Percentiles rank a stretch among this genome's conserved stretches.
phyloP scores from a whole-genome alignment of 148 eudicot genomes.

The Rhododendron ferrugineum region DNA sequence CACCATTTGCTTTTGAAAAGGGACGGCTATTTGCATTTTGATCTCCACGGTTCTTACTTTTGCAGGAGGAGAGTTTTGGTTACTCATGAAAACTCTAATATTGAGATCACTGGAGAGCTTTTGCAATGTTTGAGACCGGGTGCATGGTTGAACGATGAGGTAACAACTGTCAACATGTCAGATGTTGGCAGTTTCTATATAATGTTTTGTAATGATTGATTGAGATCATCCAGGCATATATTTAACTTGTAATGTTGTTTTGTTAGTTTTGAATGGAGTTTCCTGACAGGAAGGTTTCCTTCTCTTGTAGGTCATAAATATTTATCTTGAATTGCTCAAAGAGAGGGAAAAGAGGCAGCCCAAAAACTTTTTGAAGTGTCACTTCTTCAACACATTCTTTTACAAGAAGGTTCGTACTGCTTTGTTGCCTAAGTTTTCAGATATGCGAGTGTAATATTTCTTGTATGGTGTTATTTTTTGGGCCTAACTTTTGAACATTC shows the following conservation, averaged over 20 bases:
- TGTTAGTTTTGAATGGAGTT: background rate
- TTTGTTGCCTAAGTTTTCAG: background rate
- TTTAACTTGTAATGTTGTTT: conserved; percentile 6
- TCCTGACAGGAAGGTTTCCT: conserved; percentile 8
- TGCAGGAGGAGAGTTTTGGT: conserved; percentile 66
- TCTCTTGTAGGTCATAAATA: conserved; percentile 71
- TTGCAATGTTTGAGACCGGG: conserved; percentile 77
- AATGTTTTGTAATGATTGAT: background rate
- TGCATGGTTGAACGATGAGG: conserved; percentile 96
- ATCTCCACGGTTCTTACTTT: conserved; percentile 1
- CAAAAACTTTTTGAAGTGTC: conserved; percentile 76
- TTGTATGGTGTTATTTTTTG: background rate
- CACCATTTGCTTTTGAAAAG: background rate
- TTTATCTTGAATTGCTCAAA: conserved; percentile 79
- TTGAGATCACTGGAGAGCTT: conserved; percentile 66
- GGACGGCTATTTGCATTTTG: conserved; percentile 1
- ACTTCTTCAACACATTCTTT: conserved; percentile 94
- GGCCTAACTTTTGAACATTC: background rate
- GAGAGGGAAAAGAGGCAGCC: conserved; percentile 94
- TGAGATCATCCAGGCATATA: background rate
- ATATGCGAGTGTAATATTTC: background rate
- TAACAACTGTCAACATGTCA: conserved; percentile 4
- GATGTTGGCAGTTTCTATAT: background rate
- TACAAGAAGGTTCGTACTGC: conserved; percentile 78
- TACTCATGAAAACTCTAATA: conserved; percentile 74